A percentile compares a stretch with the other conserved stretches of the same genome.
Evolutionary conservation across 352 stramenopile species (phyloP).

Genomic region (Saprolegnia parasitica): DNA sequence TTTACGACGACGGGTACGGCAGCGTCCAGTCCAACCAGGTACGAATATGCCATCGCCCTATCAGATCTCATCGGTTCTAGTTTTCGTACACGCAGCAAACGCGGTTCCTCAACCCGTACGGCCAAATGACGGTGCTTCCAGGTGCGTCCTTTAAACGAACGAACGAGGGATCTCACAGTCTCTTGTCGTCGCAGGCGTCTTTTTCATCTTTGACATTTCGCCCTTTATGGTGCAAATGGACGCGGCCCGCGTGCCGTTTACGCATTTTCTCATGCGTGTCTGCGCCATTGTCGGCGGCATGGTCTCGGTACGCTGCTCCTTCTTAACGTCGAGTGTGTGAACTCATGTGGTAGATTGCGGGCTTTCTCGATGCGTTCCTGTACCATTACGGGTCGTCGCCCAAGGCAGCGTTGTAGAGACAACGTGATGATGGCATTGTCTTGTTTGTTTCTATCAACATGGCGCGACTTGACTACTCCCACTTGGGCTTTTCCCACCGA

Average conservation of each 20-base stretch:
- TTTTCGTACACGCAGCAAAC: slow-evolving; percentile 80
- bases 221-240: slow-evolving; percentile 85
- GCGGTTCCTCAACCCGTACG: slow-evolving; percentile 61
- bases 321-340: neutral
- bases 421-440: neutral
- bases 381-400: slow-evolving; percentile 34
- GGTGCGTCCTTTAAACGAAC: slow-evolving; percentile 37
- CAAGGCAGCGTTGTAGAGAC: slow-evolving; percentile 1
- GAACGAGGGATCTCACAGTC: neutral
- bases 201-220: slow-evolving; percentile 82
- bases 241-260: slow-evolving; percentile 72
- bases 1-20: slow-evolving; percentile 72
- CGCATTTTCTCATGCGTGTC: slow-evolving; percentile 81
- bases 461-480: neutral
- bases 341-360: slow-evolving; percentile 52
- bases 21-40: slow-evolving; percentile 70
- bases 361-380: slow-evolving; percentile 83
- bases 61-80: slow-evolving; percentile 29
- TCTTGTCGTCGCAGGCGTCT: slow-evolving; percentile 43
- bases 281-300: slow-evolving; percentile 79
- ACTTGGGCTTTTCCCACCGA: slow-evolving; percentile 42
- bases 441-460: neutral
- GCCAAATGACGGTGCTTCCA: slow-evolving; percentile 65
- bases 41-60: neutral
- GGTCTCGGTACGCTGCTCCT: slow-evolving; percentile 56